Conservation (phyloP, 371 early-diverging fungal genomes). For the Mortierella sp. region DNA sequence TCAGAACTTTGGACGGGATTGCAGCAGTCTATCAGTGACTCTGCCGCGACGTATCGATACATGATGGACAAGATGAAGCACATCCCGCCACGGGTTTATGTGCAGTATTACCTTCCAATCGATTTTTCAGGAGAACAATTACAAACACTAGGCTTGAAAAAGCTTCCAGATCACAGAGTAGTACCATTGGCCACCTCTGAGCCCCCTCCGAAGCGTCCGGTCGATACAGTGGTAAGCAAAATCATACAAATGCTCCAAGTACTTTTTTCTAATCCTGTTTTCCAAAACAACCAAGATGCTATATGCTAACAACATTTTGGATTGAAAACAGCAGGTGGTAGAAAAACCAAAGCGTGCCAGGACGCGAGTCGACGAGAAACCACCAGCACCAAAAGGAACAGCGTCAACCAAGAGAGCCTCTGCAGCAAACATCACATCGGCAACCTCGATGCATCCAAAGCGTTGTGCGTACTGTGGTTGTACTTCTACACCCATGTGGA, state of each 20-base stretch:
- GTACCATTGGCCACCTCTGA: conserved; percentile 21
- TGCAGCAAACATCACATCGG: neutral
- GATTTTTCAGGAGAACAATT: conserved; percentile 39
- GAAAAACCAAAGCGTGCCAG: conserved; percentile 10
- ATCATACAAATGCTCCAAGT: no score
- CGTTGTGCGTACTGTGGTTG: conserved; percentile 69
- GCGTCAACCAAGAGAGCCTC: neutral
- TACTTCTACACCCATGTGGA: conserved; percentile 77
- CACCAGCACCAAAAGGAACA: neutral
- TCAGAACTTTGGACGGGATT: conserved; percentile 35
- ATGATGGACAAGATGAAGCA: conserved; percentile 52
- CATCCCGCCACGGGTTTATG: conserved; percentile 34
- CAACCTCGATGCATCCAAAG: conserved; percentile 11
- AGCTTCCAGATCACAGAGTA: conserved; percentile 28
- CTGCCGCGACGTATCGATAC: conserved; percentile 30
- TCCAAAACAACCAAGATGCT: no score
- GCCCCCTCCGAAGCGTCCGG: conserved; percentile 27
- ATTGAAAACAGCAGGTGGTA: no score
- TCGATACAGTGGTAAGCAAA: conserved; percentile 20
- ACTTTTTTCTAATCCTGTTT: no score
- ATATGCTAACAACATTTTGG: neutral
- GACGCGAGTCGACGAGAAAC: conserved; percentile 13
- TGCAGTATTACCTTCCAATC: conserved; percentile 40
- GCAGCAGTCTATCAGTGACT: conserved; percentile 31
- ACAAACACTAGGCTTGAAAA: conserved; percentile 23